phyloP scores from a whole-genome alignment of 2,329 filamentous ascomycete species.

The Pyrenophora seminiperda region DNA sequence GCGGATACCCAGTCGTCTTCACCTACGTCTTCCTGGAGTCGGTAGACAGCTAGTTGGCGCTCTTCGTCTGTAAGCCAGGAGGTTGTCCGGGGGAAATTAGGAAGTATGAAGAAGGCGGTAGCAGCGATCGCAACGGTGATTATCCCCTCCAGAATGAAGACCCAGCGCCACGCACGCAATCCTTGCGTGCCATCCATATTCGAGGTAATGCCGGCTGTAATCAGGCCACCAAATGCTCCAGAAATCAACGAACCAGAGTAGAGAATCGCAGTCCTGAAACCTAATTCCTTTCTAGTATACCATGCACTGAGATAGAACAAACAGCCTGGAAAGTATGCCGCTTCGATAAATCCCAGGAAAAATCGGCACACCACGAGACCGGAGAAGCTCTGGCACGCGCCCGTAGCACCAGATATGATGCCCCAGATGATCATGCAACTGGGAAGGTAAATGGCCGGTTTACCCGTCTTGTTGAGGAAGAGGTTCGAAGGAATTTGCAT shows the following conservation, averaged over 20 bases:
- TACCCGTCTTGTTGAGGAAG: slow-evolving; percentile 50
- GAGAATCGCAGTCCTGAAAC: slow-evolving; percentile 67
- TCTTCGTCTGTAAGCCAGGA: slow-evolving; percentile 49
- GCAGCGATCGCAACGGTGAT: slow-evolving; percentile 67
- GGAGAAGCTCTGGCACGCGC: slow-evolving; percentile 51
- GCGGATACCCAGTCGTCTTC: slow-evolving; percentile 48
- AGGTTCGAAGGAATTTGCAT: slow-evolving; percentile 55
- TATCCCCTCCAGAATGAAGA: slow-evolving; percentile 71
- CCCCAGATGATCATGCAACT: slow-evolving; percentile 52
- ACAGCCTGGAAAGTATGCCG: slow-evolving; percentile 61
- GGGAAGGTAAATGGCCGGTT: slow-evolving; percentile 49
- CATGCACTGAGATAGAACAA: slow-evolving; percentile 68
- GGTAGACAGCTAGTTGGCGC: slow-evolving; percentile 46
- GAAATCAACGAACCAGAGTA: slow-evolving; percentile 73
- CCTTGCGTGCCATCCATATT: slow-evolving; percentile 65
- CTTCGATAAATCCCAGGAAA: slow-evolving; percentile 60
- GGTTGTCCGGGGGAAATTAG: slow-evolving; percentile 66
- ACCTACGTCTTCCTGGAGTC: slow-evolving; percentile 48
- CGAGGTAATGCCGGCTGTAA: slow-evolving; percentile 65
- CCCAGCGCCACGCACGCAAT: slow-evolving; percentile 66
- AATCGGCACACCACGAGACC: slow-evolving; percentile 57
- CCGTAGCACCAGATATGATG: slow-evolving; percentile 48
- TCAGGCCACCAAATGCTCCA: slow-evolving; percentile 71
- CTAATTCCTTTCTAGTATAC: slow-evolving; percentile 73
- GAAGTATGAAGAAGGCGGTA: slow-evolving; percentile 63